Evolutionary conservation across 140 eudicot species (phyloP).

Genomic region (Bidens hawaiensis): DNA sequence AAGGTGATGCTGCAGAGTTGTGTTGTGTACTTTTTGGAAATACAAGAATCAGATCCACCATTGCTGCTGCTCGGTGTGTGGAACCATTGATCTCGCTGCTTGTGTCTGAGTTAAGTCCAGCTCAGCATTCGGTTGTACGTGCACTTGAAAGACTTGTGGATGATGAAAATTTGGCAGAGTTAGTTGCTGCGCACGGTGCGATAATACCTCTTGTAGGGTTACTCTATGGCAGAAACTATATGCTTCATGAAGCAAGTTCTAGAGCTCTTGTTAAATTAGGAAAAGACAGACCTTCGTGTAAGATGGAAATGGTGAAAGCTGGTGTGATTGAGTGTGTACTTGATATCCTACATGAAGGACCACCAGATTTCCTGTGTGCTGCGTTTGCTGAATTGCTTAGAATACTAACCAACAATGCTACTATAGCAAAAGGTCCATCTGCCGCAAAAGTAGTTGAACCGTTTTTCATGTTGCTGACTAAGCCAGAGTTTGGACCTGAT

Average conservation of each 20-base stretch:
- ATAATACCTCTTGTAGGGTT: conserved; percentile 95
- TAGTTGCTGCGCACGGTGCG: conserved; percentile 94
- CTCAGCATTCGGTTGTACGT: conserved; percentile 85
- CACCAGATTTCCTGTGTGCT: conserved; percentile 89
- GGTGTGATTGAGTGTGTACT: conserved; percentile 85
- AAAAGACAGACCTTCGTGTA: conserved; percentile 88
- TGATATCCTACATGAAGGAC: conserved; percentile 70
- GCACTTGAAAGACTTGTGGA: conserved; percentile 84
- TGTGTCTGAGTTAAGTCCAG: conserved; percentile 72
- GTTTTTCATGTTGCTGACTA: conserved; percentile 57
- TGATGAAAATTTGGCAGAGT: conserved; percentile 85
- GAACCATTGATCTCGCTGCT: conserved; percentile 90
- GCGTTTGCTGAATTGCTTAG: conserved; percentile 91
- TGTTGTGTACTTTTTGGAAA: conserved; percentile 88
- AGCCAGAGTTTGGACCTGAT: conserved; percentile 81
- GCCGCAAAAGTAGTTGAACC: conserved; percentile 98
- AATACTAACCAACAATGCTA: conserved; percentile 84
- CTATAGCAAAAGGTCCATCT: conserved; percentile 89
- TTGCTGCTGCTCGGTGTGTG: conserved; percentile 92
- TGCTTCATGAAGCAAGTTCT: conserved; percentile 87
- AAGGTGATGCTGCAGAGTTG: conserved; percentile 96
- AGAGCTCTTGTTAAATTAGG: conserved; percentile 94
- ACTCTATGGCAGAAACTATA: conserved; percentile 63
- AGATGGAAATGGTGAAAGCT: conserved; percentile 98
- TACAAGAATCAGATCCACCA: conserved; percentile 77